These are phyloP conservation scores for Fusarium sp. DNA, from an alignment of 2,329 filamentous ascomycete genomes.

Conservation along the genomic window DNA sequence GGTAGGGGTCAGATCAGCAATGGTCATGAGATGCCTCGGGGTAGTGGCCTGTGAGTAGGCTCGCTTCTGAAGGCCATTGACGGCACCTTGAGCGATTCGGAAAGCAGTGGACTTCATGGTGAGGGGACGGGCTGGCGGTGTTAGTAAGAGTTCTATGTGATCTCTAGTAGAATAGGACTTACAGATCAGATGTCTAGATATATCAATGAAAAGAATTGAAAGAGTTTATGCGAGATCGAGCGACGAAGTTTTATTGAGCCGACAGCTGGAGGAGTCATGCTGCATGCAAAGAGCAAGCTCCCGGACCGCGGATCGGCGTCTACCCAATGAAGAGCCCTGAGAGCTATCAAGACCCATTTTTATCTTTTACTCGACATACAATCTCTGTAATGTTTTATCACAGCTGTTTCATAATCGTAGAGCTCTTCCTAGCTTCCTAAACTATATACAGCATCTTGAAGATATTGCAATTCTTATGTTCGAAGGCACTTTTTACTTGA, in stretches of 20 bases:
- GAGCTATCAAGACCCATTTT: slow-evolving; percentile 20
- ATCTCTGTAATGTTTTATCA: background rate
- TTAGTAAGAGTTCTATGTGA: background rate
- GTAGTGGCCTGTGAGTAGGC: slow-evolving; percentile 55
- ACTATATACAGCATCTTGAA: background rate
- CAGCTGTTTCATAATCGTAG: background rate
- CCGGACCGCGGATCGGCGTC: background rate
- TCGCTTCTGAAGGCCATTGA: slow-evolving; percentile 54
- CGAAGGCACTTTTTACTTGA: background rate
- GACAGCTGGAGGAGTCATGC: slow-evolving; percentile 33
- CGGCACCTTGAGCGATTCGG: slow-evolving; percentile 49
- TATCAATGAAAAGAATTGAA: slow-evolving; percentile 13
- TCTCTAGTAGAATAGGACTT: background rate
- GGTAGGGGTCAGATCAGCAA: slow-evolving; percentile 81
- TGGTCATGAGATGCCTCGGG: slow-evolving; percentile 91
- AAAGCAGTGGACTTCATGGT: slow-evolving; percentile 51
- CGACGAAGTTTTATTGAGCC: slow-evolving; percentile 10
- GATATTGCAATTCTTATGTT: background rate
- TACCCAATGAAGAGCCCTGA: background rate
- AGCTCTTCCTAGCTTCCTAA: background rate
- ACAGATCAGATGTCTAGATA: slow-evolving; percentile 8
- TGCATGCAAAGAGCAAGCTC: slow-evolving; percentile 13
- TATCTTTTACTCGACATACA: background rate
- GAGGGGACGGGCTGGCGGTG: background rate
- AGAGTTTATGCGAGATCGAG: slow-evolving; percentile 1